Base-by-base conservation (phyloP, 1,284 basidiomycete species). In the Irpex sp. region DNA sequence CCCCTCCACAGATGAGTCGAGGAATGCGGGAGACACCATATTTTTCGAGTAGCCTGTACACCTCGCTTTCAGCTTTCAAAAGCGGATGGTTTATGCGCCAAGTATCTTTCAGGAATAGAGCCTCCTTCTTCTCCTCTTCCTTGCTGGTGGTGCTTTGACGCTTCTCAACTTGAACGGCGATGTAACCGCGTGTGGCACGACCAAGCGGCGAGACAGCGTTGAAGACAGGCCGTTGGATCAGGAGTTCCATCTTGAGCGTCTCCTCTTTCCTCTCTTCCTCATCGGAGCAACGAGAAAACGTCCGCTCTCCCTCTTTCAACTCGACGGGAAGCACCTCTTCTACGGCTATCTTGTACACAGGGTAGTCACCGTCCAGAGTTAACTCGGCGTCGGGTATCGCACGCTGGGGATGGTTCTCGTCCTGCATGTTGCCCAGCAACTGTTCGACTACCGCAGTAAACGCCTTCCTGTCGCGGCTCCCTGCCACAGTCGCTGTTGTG, bases 401-500 rank as follows among this genome's bases (percentile, higher is more conserved):
- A n/a, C 10, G 39, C n/a, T 42, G 39, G n/a, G 12, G 12, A 42
- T 10, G 39, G n/a, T 42, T 42, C 28, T 28, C 28, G 28, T 28
- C 28, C 39, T 42, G 10, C 54, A 56, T 28, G 18, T 57, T 42
- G 35, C 9, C 28, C 3, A 45, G 12, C 35, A 42, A 57, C 28
- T 28, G n/a, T 19, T 45, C 18, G 18, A 58, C 18, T 5, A 48
- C 58, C 16, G 7, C 21, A 14, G 18, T 59, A 16, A 59, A 55
- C n/a, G 28, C 49, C 18, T 9, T 37, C n/a, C 16, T 42, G 5
- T 59, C 58, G 2, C 16, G 14, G 7, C 5, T 19, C 16, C n/a
- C 19, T 10, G 58, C 68, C 61, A 18, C 21, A 1, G 14, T 54
- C 10, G 69, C 66, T 9, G 71, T 70, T 0, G 37, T 35, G 48